A percentile compares a stretch with the other conserved stretches of the same genome.
phyloP scores from a whole-genome alignment of 169 alveolate genomes.

The Perkinsus olseni region DNA sequence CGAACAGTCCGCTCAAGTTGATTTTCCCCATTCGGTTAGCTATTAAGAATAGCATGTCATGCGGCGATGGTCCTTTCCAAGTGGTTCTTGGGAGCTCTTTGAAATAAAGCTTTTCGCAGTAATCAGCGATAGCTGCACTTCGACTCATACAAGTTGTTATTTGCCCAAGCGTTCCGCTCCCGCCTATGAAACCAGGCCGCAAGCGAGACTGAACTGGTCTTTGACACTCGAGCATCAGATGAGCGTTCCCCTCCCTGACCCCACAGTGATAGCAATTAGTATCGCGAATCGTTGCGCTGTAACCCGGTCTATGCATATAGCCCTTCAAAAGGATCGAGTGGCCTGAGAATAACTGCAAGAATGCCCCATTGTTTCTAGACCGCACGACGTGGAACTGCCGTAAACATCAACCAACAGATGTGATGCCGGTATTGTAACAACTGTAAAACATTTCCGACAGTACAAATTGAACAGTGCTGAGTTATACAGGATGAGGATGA shows the following conservation, averaged over 20 bases:
- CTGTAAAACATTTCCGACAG: too few relatives aligned
- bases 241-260: background rate
- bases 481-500: too few relatives aligned
- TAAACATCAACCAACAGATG: too few relatives aligned
- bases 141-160: background rate
- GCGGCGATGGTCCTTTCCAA: background rate
- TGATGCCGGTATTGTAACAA: too few relatives aligned
- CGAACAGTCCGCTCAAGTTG: too few relatives aligned
- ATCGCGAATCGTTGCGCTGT: background rate
- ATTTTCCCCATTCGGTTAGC: background rate
- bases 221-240: background rate
- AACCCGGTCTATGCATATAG: background rate
- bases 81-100: background rate
- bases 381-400: too few relatives aligned
- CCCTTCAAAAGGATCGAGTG: background rate
- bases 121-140: background rate
- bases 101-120: background rate
- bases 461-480: too few relatives aligned
- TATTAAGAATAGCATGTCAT: background rate
- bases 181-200: background rate
- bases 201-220: background rate
- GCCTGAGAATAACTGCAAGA: background rate
- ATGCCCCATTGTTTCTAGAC: background rate
- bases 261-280: background rate
- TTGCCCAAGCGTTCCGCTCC: background rate